These are phyloP conservation scores for Calonectria pauciramosa DNA, from an alignment of 2,329 filamentous ascomycete species.

Conservation along the genomic window DNA sequence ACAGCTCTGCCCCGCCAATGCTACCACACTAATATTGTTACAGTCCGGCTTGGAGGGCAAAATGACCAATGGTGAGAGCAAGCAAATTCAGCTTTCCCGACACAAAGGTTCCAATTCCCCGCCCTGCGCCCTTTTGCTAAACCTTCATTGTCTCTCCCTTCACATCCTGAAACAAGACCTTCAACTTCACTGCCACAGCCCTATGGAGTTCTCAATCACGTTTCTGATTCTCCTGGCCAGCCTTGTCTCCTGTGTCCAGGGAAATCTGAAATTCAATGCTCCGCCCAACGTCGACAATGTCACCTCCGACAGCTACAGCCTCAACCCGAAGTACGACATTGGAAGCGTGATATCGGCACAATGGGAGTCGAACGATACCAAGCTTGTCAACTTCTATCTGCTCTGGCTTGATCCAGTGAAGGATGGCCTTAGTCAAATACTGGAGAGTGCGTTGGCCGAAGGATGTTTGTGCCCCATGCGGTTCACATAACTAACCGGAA, in stretches of 20 bases:
- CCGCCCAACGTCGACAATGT: neutral
- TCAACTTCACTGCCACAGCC: neutral
- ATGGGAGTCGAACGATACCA: neutral
- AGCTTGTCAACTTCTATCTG: neutral
- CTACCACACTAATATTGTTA: neutral
- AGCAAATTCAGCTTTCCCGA: neutral
- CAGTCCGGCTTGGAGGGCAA: neutral
- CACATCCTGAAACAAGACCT: neutral
- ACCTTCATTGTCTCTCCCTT: neutral
- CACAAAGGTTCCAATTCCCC: neutral
- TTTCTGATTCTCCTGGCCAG: neutral
- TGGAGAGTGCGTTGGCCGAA: neutral
- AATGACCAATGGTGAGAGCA: neutral
- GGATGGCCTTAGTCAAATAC: neutral
- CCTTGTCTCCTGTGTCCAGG: neutral
- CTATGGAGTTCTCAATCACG: neutral
- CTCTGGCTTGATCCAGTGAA: neutral
- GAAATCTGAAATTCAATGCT: neutral
- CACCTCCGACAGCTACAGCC: neutral
- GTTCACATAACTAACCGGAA: neutral
- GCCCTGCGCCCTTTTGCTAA: neutral
- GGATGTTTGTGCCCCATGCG: neutral
- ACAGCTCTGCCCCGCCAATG: neutral
- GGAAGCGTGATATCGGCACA: neutral
- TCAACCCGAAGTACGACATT: neutral